Conservation (phyloP, 2,329 filamentous ascomycete species). For the Xylaria hypoxylon region DNA sequence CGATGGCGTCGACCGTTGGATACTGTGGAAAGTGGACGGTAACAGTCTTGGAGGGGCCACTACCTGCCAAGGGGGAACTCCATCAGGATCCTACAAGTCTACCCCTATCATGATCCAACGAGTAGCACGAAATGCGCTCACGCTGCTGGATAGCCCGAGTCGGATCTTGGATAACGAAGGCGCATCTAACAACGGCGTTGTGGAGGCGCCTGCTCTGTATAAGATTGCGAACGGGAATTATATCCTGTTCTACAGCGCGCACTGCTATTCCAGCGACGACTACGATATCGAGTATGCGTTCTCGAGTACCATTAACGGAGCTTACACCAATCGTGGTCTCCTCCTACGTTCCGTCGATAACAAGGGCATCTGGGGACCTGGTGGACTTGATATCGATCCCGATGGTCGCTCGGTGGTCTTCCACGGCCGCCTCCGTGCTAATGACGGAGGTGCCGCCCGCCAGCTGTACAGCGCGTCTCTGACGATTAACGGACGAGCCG, state of each 20-base stretch:
- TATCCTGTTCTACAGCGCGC: slow-evolving; percentile 50
- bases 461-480: slow-evolving; percentile 46
- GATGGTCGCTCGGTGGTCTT: slow-evolving; percentile 47
- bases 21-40: slow-evolving; percentile 51
- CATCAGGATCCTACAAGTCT: slow-evolving; percentile 43
- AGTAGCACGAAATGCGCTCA: slow-evolving; percentile 48
- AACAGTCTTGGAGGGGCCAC: slow-evolving; percentile 50
- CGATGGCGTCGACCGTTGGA: slow-evolving; percentile 49
- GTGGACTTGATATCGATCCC: slow-evolving; percentile 50
- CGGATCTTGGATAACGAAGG: slow-evolving; percentile 50
- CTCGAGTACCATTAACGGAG: slow-evolving; percentile 48
- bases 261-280: slow-evolving; percentile 51
- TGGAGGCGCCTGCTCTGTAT: slow-evolving; percentile 49
- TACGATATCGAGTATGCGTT: slow-evolving; percentile 52
- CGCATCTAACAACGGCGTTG: slow-evolving; percentile 47
- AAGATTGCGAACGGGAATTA: slow-evolving; percentile 46
- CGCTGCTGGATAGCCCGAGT: slow-evolving; percentile 42
- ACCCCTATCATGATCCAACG: slow-evolving; percentile 50
- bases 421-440: slow-evolving; percentile 45
- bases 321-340: slow-evolving; percentile 48
- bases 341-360: slow-evolving; percentile 48
- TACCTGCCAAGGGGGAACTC: slow-evolving; percentile 46
- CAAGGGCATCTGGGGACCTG: slow-evolving; percentile 47
- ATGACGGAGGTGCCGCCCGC: slow-evolving; percentile 39
- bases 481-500: slow-evolving; percentile 42